Evolutionary conservation across 2,329 filamentous ascomycete species (phyloP), one percentile per base, ranked within the genome.

Genomic region (Penicillium hesseltinei): DNA sequence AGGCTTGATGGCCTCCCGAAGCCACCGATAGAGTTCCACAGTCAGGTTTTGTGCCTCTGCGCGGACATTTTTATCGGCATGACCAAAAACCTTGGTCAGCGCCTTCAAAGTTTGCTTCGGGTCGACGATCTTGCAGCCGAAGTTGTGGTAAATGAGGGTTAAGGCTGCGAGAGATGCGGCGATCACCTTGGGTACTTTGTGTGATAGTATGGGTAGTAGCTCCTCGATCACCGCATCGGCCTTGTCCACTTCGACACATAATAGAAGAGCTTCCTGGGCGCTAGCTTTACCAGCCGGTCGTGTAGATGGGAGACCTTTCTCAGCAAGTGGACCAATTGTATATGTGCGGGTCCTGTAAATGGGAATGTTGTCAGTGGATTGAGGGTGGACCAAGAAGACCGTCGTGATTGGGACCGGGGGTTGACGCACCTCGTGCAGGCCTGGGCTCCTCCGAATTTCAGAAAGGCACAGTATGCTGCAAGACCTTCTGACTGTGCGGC

Each of bases 51-150:
- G 94, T 29, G 92, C 92, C 73, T 97, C 94, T 4, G 92, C 92
- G 75, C 94, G 88, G 17, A 99, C 91, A 72, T 97, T 97, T 77
- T 99, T 99, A 81, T 99, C 94, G 33, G 94, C 93, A 73, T 97
- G 94, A 21, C 91, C 91, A 71, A 97, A 99, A 2, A 88, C 88
- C 71, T 96, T 96, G 3, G 94, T 92, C 2, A 99, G 80, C 11
- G 84, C 79, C 73, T 97, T 97, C 58, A 97, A 83, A 21, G 95
- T 87, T 2, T 91, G 88, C 72, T 99, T 97, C 4, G 95, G 91
- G 70, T 99, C 94, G 49, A 94, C 88, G 19, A 91, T 86, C 76
- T 96, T 96, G 80, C 92, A 95, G 56, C 95, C 94, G 73, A 92
- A 99, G 70, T 91, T 94, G 75, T 97, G 92, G 71, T 90, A 94